Evolutionary conservation across 169 alveolate genomes (phyloP), one percentile per base, ranked within the genome.

Genomic region (Neospora caninum): DNA sequence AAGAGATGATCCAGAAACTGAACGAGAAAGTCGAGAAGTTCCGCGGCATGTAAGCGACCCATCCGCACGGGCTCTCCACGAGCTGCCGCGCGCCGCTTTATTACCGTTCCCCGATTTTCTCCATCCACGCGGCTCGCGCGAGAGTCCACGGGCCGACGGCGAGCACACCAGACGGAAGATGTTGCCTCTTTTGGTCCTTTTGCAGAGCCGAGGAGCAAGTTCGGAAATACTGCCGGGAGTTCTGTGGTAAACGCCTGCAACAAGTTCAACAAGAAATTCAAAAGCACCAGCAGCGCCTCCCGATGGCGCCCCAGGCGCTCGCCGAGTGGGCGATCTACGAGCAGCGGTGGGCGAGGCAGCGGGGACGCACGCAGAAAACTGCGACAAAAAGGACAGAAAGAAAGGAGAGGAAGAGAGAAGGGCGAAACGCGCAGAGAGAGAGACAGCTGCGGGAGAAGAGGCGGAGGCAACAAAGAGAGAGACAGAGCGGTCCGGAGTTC

Each of bases 151-250:
- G n/a, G n/a, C n/a, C n/a, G n/a, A n/a, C n/a, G n/a, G n/a, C n/a
- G n/a, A n/a, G n/a, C n/a, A n/a, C n/a, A n/a, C n/a, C n/a, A n/a
- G n/a, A n/a, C n/a, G n/a, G n/a, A n/a, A n/a, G n/a, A n/a, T n/a
- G n/a, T n/a, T n/a, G n/a, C n/a, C n/a, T n/a, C n/a, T n/a, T n/a
- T n/a, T n/a, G n/a, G n/a, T n/a, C 25, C 25, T n/a, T 9, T 70
- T 78, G 20, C n/a, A 88, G 88, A n/a, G 94, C 94, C 25, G 94
- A 69, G 78, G 94, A 54, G 92, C 88, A 54, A 31, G 78, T 83
- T n/a, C 86, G 89, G 34, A 38, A 18, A 67, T 82, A 92, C 92
- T 88, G 92, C 80, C 43, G 42, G 22, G 91, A 43, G 31, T 39
- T 67, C 41, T 54, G 43, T 80, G 88, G 83, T 31, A 88, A 92